Evolutionary conservation across 306 rosid genomes (phyloP).

Genomic region (Prunus kanzakura): DNA sequence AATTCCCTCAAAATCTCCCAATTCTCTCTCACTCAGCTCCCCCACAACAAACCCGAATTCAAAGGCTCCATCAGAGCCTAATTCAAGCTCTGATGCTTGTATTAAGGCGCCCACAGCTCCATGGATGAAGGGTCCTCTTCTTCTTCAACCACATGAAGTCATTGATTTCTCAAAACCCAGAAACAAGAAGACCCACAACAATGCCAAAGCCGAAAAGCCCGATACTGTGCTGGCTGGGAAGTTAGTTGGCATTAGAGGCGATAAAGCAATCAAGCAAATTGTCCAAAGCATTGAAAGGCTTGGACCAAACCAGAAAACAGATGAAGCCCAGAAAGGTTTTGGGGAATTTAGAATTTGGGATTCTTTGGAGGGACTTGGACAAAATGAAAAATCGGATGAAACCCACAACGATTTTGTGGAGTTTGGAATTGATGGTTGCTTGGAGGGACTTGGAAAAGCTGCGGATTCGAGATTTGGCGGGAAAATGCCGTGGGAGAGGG

Average conservation of each 20-base stretch:
- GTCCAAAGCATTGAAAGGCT: constrained; percentile 51
- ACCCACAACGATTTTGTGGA: constrained; percentile 26
- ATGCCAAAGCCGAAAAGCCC: constrained; percentile 14
- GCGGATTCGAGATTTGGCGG: constrained; percentile 15
- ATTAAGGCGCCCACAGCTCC: constrained; percentile 69
- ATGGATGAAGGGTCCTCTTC: constrained; percentile 71
- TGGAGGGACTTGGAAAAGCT: constrained; percentile 33
- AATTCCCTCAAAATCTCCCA: constrained; percentile 10
- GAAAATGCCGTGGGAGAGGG: constrained; percentile 87
- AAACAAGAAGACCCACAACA: constrained; percentile 14
- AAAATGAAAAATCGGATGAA: constrained; percentile 13
- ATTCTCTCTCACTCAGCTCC: constrained; percentile 18
- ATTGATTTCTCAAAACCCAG: constrained; percentile 41
- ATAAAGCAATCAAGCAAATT: constrained; percentile 46
- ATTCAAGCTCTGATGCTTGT: constrained; percentile 30
- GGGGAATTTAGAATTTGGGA: constrained; percentile 34
- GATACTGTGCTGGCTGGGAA: constrained; percentile 34
- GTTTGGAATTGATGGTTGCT: constrained; percentile 37
- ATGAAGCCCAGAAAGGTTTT: constrained; percentile 24
- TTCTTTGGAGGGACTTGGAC: constrained; percentile 26
- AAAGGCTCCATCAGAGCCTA: constrained; percentile 3
- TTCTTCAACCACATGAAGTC: constrained; percentile 50
- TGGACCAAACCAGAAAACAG: constrained; percentile 16
- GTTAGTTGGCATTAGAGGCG: constrained; percentile 48
- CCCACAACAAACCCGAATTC: constrained; percentile 3